Percentiles rank a stretch among this genome's conserved stretches.
These are phyloP conservation scores for Phialophora chinensis DNA, from an alignment of 2,329 filamentous ascomycete genomes.

Conservation along the genomic window DNA sequence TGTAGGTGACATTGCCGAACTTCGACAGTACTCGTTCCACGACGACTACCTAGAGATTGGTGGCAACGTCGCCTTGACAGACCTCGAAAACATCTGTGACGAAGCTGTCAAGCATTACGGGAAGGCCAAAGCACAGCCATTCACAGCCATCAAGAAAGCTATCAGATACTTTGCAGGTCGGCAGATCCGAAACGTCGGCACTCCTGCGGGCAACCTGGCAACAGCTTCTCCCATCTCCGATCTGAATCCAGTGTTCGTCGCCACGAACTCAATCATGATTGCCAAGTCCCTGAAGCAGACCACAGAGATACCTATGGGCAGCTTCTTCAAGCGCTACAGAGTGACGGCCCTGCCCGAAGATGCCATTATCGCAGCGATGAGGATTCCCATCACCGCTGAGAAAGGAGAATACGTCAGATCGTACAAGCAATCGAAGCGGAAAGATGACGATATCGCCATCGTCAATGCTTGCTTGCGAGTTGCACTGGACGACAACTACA, in stretches of 20 bases:
- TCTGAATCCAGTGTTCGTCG: constrained; percentile 91
- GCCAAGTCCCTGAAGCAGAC: constrained; percentile 77
- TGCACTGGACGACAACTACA: constrained; percentile 69
- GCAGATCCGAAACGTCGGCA: constrained; percentile 97
- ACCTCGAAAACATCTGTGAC: constrained; percentile 83
- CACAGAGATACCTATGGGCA: constrained; percentile 85
- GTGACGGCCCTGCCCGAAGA: constrained; percentile 79
- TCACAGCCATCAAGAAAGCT: constrained; percentile 90
- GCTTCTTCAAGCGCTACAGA: constrained; percentile 92
- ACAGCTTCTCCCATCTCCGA: constrained; percentile 97
- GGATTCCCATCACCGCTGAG: constrained; percentile 76
- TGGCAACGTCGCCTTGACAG: constrained; percentile 89
- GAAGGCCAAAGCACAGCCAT: constrained; percentile 72
- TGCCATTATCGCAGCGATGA: constrained; percentile 82
- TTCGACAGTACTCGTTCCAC: constrained; percentile 79
- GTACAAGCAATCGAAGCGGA: constrained; percentile 96
- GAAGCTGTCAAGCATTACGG: constrained; percentile 83
- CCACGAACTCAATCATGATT: constrained; percentile 79
- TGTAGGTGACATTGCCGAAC: constrained; percentile 88
- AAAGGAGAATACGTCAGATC: constrained; percentile 84
- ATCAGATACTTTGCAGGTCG: constrained; percentile 92
- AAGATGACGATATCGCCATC: constrained; percentile 98
- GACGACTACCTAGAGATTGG: constrained; percentile 88
- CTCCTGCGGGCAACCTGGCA: constrained; percentile 89
- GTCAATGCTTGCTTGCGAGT: constrained; percentile 86